Conservation (phyloP, 352 stramenopile genomes). For the Phytophthora fragariaefolia region DNA sequence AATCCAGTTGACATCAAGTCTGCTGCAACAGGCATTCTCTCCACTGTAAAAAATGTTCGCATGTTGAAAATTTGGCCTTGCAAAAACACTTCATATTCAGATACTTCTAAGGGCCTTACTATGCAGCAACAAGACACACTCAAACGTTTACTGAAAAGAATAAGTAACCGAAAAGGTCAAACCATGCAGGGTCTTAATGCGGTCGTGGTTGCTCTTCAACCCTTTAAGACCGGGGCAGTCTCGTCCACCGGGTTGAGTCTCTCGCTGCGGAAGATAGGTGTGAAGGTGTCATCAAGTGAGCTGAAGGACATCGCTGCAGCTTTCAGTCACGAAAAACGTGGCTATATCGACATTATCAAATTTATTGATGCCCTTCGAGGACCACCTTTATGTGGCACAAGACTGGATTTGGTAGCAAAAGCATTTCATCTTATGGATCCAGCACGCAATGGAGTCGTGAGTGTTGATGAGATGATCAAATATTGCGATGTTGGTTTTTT, state of each 20-base stretch:
- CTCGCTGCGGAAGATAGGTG: constrained; percentile 56
- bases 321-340: constrained; percentile 59
- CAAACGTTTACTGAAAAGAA: constrained; percentile 37
- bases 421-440: constrained; percentile 72
- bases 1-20: constrained; percentile 13
- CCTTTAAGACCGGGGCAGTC: constrained; percentile 49
- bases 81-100: constrained; percentile 1
- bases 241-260: constrained; percentile 66
- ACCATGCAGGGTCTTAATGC: constrained; percentile 55
- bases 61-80: constrained; percentile 2
- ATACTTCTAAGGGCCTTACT: constrained; percentile 1
- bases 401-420: constrained; percentile 52
- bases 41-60: constrained; percentile 10
- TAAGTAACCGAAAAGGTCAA: constrained; percentile 44
- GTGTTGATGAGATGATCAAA: constrained; percentile 62
- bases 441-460: constrained; percentile 40
- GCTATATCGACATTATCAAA: constrained; percentile 58
- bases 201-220: constrained; percentile 38
- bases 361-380: constrained; percentile 61
- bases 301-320: constrained; percentile 43
- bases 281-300: constrained; percentile 52
- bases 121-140: constrained; percentile 12
- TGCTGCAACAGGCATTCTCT: constrained; percentile 14
- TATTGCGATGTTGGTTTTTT: constrained; percentile 82
- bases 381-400: constrained; percentile 23